phyloP scores from a whole-genome alignment of 176 grass and related monocot genomes.

The Carex pumila region DNA sequence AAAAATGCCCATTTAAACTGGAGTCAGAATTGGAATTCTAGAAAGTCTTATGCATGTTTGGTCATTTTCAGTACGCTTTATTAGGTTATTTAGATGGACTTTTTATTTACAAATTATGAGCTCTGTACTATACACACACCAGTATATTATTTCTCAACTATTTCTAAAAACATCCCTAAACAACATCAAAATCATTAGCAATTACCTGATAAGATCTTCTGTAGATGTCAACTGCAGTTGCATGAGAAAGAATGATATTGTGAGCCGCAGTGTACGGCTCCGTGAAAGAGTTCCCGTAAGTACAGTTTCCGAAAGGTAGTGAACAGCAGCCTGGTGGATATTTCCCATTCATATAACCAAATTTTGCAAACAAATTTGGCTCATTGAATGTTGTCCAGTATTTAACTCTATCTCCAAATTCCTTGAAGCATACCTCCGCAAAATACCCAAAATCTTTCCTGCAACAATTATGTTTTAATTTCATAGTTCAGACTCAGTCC shows the following conservation, averaged over 20 bases:
- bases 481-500: not conserved
- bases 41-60: not conserved
- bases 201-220: slow-evolving; percentile 41
- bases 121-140: not conserved
- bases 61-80: not conserved
- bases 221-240: slow-evolving; percentile 36
- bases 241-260: slow-evolving; percentile 43
- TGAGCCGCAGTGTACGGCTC: slow-evolving; percentile 42
- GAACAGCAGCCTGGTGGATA: slow-evolving; percentile 40
- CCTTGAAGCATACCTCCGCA: slow-evolving; percentile 48
- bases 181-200: not conserved
- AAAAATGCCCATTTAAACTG: not conserved
- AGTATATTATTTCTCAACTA: not conserved
- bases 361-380: slow-evolving; percentile 26
- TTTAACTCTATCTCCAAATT: slow-evolving; percentile 61
- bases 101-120: not conserved
- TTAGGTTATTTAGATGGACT: not conserved
- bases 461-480: not conserved
- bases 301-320: slow-evolving; percentile 30
- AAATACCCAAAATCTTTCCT: slow-evolving; percentile 61
- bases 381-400: slow-evolving; percentile 54
- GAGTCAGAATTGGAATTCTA: not conserved
- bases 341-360: slow-evolving; percentile 22
- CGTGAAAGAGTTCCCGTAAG: slow-evolving; percentile 20
- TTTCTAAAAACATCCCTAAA: too few relatives aligned